Conservation (phyloP, 1,284 basidiomycete genomes). For the Entoloma clypeatum region DNA sequence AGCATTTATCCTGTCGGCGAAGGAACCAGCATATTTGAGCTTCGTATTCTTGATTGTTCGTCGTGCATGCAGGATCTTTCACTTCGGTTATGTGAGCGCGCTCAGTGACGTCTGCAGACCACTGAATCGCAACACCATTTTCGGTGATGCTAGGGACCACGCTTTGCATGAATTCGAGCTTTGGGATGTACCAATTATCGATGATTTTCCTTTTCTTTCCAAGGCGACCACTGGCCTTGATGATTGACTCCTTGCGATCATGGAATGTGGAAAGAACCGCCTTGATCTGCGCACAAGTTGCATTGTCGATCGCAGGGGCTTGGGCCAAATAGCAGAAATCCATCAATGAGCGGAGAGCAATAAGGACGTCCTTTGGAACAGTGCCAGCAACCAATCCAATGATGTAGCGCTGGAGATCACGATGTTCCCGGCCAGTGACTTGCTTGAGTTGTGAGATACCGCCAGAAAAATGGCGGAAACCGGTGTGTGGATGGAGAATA, state of each 20-base stretch:
- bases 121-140: constrained; percentile 27
- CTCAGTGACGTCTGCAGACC: constrained; percentile 30
- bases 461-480: constrained; percentile 25
- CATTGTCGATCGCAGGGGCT: constrained; percentile 20
- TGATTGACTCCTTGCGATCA: constrained; percentile 22
- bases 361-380: constrained; percentile 18
- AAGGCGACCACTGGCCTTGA: constrained; percentile 18
- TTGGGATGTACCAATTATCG: constrained; percentile 28
- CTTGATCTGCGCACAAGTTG: constrained; percentile 14
- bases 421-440: constrained; percentile 26
- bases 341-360: constrained; percentile 25
- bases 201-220: constrained; percentile 19
- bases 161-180: constrained; percentile 31
- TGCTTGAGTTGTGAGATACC: constrained; percentile 30
- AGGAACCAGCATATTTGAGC: too few species aligned
- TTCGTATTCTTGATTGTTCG: too few species aligned
- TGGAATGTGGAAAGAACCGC: constrained; percentile 25
- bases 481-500: constrained; percentile 23
- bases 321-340: constrained; percentile 32
- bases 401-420: constrained; percentile 26
- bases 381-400: constrained; percentile 27
- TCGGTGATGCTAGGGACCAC: constrained; percentile 23
- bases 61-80: too few species aligned
- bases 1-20: too few species aligned
- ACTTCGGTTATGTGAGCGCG: constrained; percentile 27